phyloP scores from a whole-genome alignment of 805 yeast genomes.

The Spathaspora sp. region DNA sequence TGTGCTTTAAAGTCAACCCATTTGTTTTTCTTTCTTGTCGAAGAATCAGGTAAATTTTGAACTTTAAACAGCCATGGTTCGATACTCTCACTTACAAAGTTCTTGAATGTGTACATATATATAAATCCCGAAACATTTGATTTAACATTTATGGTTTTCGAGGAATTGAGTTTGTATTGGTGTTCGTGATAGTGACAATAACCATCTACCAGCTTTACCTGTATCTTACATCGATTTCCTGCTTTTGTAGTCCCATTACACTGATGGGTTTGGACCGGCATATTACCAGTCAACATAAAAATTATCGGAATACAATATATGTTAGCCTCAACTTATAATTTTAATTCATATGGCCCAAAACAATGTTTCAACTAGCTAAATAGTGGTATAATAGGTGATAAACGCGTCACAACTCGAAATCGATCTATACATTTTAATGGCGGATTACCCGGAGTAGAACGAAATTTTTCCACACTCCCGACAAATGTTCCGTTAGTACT shows the following conservation, averaged over 20 bases:
- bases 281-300: not conserved
- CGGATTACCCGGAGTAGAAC: too few species aligned
- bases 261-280: conserved; percentile 13
- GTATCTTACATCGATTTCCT: conserved; percentile 37
- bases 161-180: conserved; percentile 6
- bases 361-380: too few species aligned
- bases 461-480: not conserved
- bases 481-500: too few species aligned
- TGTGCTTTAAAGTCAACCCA: conserved; percentile 35
- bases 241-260: conserved; percentile 42
- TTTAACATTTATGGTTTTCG: not conserved
- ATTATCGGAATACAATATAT: too few species aligned
- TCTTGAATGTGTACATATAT: conserved; percentile 47
- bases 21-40: conserved; percentile 14
- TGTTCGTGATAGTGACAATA: conserved; percentile 34
- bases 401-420: too few species aligned
- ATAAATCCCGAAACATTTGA: conserved; percentile 33
- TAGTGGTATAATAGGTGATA: too few species aligned
- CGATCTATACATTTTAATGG: too few species aligned
- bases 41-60: conserved; percentile 22
- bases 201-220: conserved; percentile 8
- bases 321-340: too few species aligned
- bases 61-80: conserved; percentile 37
- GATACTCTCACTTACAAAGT: conserved; percentile 18
- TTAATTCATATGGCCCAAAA: too few species aligned